Percentiles rank a stretch among this genome's conserved stretches.
These are phyloP conservation scores for Fraxinus greggii DNA, from an alignment of 305 asterid genomes.

Conservation along the genomic window DNA sequence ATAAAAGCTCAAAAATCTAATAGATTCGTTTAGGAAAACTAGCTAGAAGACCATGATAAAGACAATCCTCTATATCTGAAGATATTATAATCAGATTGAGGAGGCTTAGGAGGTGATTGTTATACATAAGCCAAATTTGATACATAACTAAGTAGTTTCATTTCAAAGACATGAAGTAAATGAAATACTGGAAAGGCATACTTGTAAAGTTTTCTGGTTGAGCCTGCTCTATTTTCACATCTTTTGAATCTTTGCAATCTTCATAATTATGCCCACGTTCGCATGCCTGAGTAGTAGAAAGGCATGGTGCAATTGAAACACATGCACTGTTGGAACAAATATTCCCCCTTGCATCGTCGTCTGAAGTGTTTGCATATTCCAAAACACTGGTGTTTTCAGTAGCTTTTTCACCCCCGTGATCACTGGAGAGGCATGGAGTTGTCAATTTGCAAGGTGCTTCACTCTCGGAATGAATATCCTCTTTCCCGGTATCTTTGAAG, in stretches of 20 bases:
- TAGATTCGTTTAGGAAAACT: background rate
- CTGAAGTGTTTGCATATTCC: conserved; percentile 27
- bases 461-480: background rate
- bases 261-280: conserved; percentile 10
- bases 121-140: background rate
- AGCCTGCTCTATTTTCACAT: conserved; percentile 17
- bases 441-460: conserved; percentile 32
- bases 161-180: background rate
- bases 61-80: background rate
- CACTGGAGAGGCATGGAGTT: conserved; percentile 22
- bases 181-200: background rate
- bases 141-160: background rate
- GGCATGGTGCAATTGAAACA: conserved; percentile 24
- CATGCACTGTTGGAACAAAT: conserved; percentile 23
- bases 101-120: background rate
- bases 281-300: conserved; percentile 28
- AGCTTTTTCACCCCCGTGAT: background rate
- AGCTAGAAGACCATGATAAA: background rate
- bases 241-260: conserved; percentile 26
- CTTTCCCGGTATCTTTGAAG: background rate
- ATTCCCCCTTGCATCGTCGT: background rate
- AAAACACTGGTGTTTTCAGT: background rate
- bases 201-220: background rate
- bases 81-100: background rate
- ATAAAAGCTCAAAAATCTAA: background rate